Conservation (phyloP, 2,329 filamentous ascomycete species). For the Penicillium brasilianum region DNA sequence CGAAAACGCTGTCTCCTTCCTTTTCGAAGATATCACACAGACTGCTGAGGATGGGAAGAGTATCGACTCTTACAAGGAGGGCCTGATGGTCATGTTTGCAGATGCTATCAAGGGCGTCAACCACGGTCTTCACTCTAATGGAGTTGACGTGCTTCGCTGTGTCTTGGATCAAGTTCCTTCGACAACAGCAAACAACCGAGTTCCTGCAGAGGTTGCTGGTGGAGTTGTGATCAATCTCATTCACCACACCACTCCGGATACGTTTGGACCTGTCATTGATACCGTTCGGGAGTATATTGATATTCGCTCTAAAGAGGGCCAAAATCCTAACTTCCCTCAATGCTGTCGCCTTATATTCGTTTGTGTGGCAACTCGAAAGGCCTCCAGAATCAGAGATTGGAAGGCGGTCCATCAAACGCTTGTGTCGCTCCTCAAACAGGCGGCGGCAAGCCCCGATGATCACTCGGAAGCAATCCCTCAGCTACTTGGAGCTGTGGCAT, state of each 20-base stretch:
- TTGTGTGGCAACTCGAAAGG: constrained; percentile 78
- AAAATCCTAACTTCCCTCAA: constrained; percentile 48
- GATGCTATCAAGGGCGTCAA: constrained; percentile 74
- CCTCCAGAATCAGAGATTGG: constrained; percentile 76
- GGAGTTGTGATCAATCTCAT: constrained; percentile 81
- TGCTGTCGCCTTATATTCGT: constrained; percentile 58
- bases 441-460: constrained; percentile 31
- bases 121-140: constrained; percentile 62
- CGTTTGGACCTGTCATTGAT: constrained; percentile 71
- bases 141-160: constrained; percentile 57
- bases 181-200: constrained; percentile 36
- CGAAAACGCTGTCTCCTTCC: constrained; percentile 71
- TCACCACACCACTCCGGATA: constrained; percentile 77
- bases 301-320: constrained; percentile 38
- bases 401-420: constrained; percentile 63
- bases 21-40: constrained; percentile 67
- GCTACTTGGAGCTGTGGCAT: constrained; percentile 58
- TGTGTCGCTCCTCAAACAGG: constrained; percentile 57
- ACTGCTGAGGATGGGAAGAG: constrained; percentile 40
- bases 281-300: constrained; percentile 61
- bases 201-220: constrained; percentile 63
- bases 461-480: constrained; percentile 36
- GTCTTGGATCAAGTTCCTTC: constrained; percentile 49
- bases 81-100: constrained; percentile 88
- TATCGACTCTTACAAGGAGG: constrained; percentile 73